These are phyloP conservation scores for Penicillium vulpinum DNA, from an alignment of 2,329 filamentous ascomycete genomes.

Conservation along the genomic window DNA sequence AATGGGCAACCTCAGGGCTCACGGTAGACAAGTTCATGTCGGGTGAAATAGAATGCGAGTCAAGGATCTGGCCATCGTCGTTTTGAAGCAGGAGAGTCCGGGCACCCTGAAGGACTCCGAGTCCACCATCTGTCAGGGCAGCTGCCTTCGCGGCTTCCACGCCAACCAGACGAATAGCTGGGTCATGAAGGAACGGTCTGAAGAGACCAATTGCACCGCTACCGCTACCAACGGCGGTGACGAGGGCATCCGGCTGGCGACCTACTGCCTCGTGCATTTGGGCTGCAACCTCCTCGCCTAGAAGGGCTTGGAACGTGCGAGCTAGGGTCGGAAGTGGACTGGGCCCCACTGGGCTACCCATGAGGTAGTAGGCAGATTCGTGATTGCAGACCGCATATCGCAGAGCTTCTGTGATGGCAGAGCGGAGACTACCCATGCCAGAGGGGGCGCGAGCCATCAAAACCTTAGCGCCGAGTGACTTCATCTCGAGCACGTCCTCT, in stretches of 20 bases:
- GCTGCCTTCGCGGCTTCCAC: conserved; percentile 23
- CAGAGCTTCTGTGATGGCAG: conserved; percentile 29
- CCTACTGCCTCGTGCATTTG: conserved; percentile 22
- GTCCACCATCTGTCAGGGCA: conserved; percentile 17
- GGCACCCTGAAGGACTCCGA: conserved; percentile 28
- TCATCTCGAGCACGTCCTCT: conserved; percentile 25
- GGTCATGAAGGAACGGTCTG: conserved; percentile 20
- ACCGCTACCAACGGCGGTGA: conserved; percentile 26
- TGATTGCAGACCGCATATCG: conserved; percentile 28
- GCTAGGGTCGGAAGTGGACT: conserved; percentile 24
- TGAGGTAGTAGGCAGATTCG: conserved; percentile 27
- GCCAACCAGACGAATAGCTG: conserved; percentile 14
- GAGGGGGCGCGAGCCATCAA: conserved; percentile 24
- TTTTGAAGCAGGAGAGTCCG: conserved; percentile 26
- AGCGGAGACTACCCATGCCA: conserved; percentile 24
- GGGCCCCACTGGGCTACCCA: conserved; percentile 27
- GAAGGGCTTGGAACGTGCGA: conserved; percentile 26
- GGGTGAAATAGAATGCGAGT: conserved; percentile 27
- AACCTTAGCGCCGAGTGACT: conserved; percentile 25
- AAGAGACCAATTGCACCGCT: conserved; percentile 26
- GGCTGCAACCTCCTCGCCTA: conserved; percentile 27
- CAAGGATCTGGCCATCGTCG: conserved; percentile 23
- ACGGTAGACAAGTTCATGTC: conserved; percentile 27
- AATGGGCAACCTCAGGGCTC: conserved; percentile 26
- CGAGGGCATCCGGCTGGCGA: conserved; percentile 23